A percentile compares a stretch with the other conserved stretches of the same genome.
Evolutionary conservation across 2,329 filamentous ascomycete genomes (phyloP).

Genomic region (Aspergillus costaricaensis): DNA sequence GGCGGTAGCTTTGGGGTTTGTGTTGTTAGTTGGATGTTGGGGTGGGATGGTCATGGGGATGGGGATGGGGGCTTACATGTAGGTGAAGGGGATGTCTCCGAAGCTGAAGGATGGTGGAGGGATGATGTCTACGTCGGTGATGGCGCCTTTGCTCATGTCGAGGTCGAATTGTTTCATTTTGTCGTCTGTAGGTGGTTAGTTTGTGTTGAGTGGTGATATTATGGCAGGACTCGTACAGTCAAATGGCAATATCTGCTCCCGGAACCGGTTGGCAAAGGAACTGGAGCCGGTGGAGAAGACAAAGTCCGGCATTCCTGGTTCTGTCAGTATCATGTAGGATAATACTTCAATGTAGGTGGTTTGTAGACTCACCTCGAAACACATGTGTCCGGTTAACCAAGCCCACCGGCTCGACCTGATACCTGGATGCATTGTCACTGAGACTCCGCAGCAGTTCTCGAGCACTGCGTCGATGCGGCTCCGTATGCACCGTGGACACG

Average conservation of each 20-base stretch:
- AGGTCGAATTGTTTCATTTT: slow-evolving; percentile 68
- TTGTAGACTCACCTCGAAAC: slow-evolving; percentile 64
- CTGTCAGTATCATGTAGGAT: not conserved
- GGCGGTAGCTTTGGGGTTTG: slow-evolving; percentile 67
- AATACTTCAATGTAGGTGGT: not conserved
- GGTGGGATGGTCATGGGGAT: not conserved
- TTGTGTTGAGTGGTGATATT: not conserved
- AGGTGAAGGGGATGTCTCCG: slow-evolving; percentile 70
- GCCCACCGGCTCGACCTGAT: slow-evolving; percentile 70
- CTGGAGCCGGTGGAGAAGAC: slow-evolving; percentile 73
- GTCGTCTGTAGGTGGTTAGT: slow-evolving; percentile 44
- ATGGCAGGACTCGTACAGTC: slow-evolving; percentile 56
- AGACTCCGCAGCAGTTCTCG: slow-evolving; percentile 51
- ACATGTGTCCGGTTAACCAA: slow-evolving; percentile 78
- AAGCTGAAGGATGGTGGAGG: slow-evolving; percentile 79
- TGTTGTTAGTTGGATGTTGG: slow-evolving; percentile 20
- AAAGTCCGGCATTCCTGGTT: slow-evolving; percentile 73
- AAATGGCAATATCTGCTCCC: slow-evolving; percentile 69
- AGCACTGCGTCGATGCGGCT: slow-evolving; percentile 25
- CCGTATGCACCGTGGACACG: slow-evolving; percentile 28
- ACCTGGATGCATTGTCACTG: slow-evolving; percentile 68
- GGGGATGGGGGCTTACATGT: slow-evolving; percentile 41
- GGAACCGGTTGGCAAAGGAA: slow-evolving; percentile 70
- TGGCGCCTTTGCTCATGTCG: slow-evolving; percentile 61
- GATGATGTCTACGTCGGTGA: slow-evolving; percentile 67